Percentiles rank a stretch among this genome's conserved stretches.
Evolutionary conservation across 169 alveolate species (phyloP).

Genomic region (Neospora caninum): DNA sequence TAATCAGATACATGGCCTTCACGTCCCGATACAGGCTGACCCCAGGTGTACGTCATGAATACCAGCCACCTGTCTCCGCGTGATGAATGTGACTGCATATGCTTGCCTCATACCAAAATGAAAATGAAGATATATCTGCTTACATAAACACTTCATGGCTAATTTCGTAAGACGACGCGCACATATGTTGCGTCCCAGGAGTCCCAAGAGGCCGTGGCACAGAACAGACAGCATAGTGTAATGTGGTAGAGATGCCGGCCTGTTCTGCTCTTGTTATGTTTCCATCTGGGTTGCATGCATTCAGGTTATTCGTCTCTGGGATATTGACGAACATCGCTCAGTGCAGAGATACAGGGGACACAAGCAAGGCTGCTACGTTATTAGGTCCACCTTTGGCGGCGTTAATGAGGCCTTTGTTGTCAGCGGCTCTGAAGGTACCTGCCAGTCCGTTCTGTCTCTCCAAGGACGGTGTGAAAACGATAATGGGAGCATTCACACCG

Average conservation of each 20-base stretch:
- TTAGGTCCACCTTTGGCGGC: constrained; percentile 87
- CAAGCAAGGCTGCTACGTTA: constrained; percentile 82
- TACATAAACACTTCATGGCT: no score
- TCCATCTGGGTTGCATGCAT: background rate
- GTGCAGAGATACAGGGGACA: constrained; percentile 85
- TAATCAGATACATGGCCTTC: no score
- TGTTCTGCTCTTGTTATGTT: background rate
- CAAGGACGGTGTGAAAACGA: background rate
- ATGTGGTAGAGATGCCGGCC: background rate
- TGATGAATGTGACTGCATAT: no score
- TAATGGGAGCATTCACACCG: background rate
- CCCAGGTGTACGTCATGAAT: no score
- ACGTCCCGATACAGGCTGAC: no score
- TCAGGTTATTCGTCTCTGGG: constrained; percentile 67
- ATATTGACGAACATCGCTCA: constrained; percentile 50
- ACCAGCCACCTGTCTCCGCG: no score
- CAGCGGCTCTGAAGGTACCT: constrained; percentile 85
- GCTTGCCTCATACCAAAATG: no score
- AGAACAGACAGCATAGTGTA: no score
- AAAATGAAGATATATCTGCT: no score
- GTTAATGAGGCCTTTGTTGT: constrained; percentile 81
- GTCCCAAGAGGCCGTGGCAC: no score
- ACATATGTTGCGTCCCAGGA: no score
- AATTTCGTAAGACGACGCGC: no score
- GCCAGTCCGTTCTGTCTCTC: background rate